Percentiles rank a stretch among this genome's conserved stretches.
Conservation (phyloP, 257 asterid species). For the Haberlea rhodopensis region DNA sequence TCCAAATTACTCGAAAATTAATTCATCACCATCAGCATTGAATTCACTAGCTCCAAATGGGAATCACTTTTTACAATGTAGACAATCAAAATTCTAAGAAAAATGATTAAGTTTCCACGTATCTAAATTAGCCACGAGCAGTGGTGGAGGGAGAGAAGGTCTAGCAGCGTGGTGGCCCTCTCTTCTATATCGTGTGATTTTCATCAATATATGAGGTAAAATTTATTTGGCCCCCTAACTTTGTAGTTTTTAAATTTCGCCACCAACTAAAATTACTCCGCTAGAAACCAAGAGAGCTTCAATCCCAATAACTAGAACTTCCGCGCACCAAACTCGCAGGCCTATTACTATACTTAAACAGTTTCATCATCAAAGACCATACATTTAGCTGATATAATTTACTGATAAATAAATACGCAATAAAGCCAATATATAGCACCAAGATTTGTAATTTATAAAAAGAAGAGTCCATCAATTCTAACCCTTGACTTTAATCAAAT, state of each 20-base stretch:
- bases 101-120: neutral
- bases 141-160: neutral
- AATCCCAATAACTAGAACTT: neutral
- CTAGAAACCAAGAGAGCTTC: slow-evolving; percentile 1
- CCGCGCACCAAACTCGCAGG: slow-evolving; percentile 4
- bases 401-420: slow-evolving; percentile 4
- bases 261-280: neutral
- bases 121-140: neutral
- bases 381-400: slow-evolving; percentile 19
- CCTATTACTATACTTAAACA: neutral
- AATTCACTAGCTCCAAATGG: slow-evolving; percentile 10
- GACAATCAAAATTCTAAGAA: neutral
- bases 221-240: neutral
- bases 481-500: slow-evolving; percentile 12
- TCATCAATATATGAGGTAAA: neutral
- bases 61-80: neutral
- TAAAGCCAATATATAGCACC: slow-evolving; percentile 11
- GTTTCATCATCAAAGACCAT: slow-evolving; percentile 13
- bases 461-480: neutral
- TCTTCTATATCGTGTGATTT: neutral
- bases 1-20: slow-evolving; percentile 11
- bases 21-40: neutral
- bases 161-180: neutral
- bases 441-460: slow-evolving; percentile 21
- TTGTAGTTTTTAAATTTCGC: neutral